Conservation (phyloP, 257 asterid genomes). For the Gynochthodes officinalis region DNA sequence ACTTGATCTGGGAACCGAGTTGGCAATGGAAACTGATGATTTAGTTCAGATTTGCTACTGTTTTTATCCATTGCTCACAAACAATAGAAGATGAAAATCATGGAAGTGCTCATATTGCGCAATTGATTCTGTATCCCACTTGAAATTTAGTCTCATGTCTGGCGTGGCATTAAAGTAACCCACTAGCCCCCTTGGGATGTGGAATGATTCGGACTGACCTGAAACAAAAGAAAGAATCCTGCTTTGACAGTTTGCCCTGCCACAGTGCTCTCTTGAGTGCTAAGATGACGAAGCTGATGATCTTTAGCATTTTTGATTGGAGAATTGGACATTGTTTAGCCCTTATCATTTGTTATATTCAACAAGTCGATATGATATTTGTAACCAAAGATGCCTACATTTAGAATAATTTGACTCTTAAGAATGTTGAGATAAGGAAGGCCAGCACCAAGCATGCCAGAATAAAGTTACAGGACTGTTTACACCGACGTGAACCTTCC, state of each 20-base stretch:
- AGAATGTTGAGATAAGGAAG: conserved; percentile 43
- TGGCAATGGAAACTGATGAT: neutral
- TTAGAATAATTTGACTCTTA: conserved; percentile 21
- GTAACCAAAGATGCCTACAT: neutral
- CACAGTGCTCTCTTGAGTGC: no score
- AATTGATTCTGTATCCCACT: no score
- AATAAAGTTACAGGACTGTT: conserved; percentile 36
- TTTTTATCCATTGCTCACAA: neutral
- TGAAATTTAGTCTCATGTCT: no score
- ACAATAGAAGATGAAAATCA: no score
- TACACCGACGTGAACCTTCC: conserved; percentile 27
- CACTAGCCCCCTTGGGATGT: neutral
- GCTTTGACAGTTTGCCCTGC: no score
- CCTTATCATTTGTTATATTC: neutral
- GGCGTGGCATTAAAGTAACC: no score
- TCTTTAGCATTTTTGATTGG: neutral
- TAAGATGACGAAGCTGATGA: no score
- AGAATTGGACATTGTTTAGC: neutral
- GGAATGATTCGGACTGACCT: neutral
- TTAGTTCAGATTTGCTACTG: neutral
- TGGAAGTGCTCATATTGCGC: no score
- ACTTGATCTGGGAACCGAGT: neutral
- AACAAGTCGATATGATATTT: neutral
- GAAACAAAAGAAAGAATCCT: neutral
- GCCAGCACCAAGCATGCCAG: conserved; percentile 37